Base-by-base conservation (phyloP, 768 basidiomycete species). In the Chiua virens region DNA sequence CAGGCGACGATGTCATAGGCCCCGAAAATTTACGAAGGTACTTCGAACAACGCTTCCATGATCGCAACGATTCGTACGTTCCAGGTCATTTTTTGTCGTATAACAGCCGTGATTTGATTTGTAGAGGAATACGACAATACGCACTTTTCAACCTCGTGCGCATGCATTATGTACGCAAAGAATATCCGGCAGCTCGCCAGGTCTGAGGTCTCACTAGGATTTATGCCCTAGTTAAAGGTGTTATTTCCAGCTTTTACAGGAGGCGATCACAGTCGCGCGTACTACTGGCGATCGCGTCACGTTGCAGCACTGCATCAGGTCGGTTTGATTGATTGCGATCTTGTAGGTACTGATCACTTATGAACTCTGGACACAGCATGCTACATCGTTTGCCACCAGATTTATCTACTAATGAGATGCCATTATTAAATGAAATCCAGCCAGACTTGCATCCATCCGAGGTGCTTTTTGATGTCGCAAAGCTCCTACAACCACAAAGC, bases 41-140 rank as follows among this genome's bases (percentile, higher is more conserved):
- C 65, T 93, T 92, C 57, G 90, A 92, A 63, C 91, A 92, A 53
- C 86, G 82, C 61, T 93, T 93, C 60, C 86, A 91, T 55, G 83
- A 87, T 49, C 78, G 75, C 30, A 85, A 82, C 55, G 89, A 92
- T 65, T 92, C 89, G 89, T 91, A 52, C 59, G 89, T 75, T 8
- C 39, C 22, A 25, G 22, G 42, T 36, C 5, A 27, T 38, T 39
- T 37, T 11, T 36, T 23, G 6, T 18, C 39, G 5, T 35, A 36
- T 18, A n/a, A 23, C n/a, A 25, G 44, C 32, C 3, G 18, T 22
- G 36, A 42, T 37, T 34, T 21, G 51, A 13, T 49, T 50, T 37
- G 23, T 59, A 92, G 89, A 17, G 87, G 87, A 6, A 67, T 88
- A 50, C 86, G 90, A 44, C 90, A 92, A 53, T 86, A 89, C 63